Evolutionary conservation across 2,329 filamentous ascomycete species (phyloP).

Genomic region (Beauveria sp.): DNA sequence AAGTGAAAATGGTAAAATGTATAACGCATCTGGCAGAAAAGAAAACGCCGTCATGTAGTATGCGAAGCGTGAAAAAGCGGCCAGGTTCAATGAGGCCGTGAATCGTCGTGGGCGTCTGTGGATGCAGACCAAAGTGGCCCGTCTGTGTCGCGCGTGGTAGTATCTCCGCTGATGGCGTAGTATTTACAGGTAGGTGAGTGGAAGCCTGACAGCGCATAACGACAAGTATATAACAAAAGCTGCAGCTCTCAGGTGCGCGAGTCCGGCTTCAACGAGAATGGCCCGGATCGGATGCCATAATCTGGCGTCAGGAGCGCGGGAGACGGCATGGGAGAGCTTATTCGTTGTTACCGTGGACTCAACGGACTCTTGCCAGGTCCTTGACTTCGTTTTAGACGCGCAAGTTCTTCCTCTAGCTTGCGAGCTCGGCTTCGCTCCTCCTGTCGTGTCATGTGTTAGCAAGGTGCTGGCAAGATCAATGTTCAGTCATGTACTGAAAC

Average conservation of each 20-base stretch:
- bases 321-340: constrained; percentile 5
- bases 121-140: not conserved
- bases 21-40: too few relatives aligned
- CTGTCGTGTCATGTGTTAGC: constrained; percentile 28
- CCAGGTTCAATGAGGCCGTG: not conserved
- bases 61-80: not conserved
- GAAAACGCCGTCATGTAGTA: not conserved
- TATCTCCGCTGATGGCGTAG: not conserved
- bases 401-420: constrained; percentile 44
- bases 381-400: constrained; percentile 33
- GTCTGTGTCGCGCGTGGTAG: not conserved
- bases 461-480: not conserved
- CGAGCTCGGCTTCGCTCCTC: constrained; percentile 41
- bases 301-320: constrained; percentile 6
- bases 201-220: not conserved
- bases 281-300: not conserved
- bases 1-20: not conserved
- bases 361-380: constrained; percentile 36
- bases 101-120: not conserved
- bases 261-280: not conserved
- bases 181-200: not conserved
- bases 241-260: constrained; percentile 1
- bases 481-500: constrained; percentile 14
- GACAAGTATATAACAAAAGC: not conserved
- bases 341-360: constrained; percentile 27